A percentile compares a stretch with the other conserved stretches of the same genome.
Evolutionary conservation across 768 basidiomycete species (phyloP).

Genomic region (Austroboletus festivus): DNA sequence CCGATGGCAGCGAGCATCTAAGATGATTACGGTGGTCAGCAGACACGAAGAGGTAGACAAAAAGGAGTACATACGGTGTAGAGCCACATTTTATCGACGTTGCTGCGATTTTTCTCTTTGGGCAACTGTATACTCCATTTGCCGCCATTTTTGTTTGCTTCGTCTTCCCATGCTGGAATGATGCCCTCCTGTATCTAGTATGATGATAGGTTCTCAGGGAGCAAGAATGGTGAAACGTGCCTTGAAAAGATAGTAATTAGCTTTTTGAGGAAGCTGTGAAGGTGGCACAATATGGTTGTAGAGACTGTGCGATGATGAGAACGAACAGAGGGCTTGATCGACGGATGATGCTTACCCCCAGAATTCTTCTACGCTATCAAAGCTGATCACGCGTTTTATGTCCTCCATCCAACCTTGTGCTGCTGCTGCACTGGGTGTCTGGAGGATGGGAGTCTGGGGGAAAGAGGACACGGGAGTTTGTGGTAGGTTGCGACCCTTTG

Average conservation of each 20-base stretch:
- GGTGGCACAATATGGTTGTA: slow-evolving; percentile 98
- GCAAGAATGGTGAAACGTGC: slow-evolving; percentile 37
- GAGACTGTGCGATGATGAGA: slow-evolving; percentile 46
- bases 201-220: slow-evolving; percentile 5
- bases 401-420: slow-evolving; percentile 98
- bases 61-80: slow-evolving; percentile 67
- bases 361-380: slow-evolving; percentile 98
- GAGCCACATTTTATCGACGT: slow-evolving; percentile 96
- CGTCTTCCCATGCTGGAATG: slow-evolving; percentile 97
- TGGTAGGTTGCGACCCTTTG: slow-evolving; percentile 85
- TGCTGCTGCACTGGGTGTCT: slow-evolving; percentile 69
- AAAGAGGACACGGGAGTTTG: slow-evolving; percentile 79
- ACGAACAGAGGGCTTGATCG: background rate
- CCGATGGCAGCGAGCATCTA: slow-evolving; percentile 99
- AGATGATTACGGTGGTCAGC: slow-evolving; percentile 2
- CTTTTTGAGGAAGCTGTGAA: slow-evolving; percentile 87
- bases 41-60: background rate
- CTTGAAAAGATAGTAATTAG: slow-evolving; percentile 99
- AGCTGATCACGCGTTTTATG: slow-evolving; percentile 92
- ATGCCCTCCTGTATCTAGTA: slow-evolving; percentile 70
- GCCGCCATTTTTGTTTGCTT: slow-evolving; percentile 94
- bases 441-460: slow-evolving; percentile 69
- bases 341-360: slow-evolving; percentile 75
- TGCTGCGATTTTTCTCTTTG: slow-evolving; percentile 82
- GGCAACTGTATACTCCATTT: slow-evolving; percentile 99